Evolutionary conservation across 495 filamentous ascomycete species (phyloP).

Genomic region (Poronia punctata): DNA sequence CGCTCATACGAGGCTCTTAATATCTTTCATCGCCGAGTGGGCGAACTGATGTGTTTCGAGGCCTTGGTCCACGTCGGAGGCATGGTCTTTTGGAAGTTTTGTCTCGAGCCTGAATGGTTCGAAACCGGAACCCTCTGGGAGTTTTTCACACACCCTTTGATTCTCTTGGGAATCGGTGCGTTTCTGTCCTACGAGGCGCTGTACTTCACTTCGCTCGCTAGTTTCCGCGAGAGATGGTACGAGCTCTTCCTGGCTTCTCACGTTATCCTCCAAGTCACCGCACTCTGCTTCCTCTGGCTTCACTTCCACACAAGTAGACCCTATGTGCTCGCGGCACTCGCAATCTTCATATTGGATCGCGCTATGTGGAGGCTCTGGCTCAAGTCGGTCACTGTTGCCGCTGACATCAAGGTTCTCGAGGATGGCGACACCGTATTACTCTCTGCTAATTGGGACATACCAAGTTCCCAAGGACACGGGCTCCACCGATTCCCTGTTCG

Average conservation of each 20-base stretch:
- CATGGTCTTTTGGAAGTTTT: constrained; percentile 45
- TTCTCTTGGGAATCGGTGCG: constrained; percentile 40
- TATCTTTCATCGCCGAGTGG: constrained; percentile 51
- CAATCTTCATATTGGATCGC: constrained; percentile 52
- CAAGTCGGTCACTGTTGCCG: constrained; percentile 35
- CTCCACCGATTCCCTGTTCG: constrained; percentile 13
- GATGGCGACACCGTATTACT: constrained; percentile 46
- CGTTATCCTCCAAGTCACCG: constrained; percentile 44
- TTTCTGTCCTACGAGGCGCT: constrained; percentile 45
- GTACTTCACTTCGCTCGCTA: constrained; percentile 44
- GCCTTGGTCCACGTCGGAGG: constrained; percentile 38
- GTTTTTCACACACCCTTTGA: constrained; percentile 30
- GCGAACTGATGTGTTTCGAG: constrained; percentile 40
- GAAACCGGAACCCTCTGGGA: constrained; percentile 23
- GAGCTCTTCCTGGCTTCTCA: constrained; percentile 54
- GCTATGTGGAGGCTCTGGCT: constrained; percentile 46
- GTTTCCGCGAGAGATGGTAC: constrained; percentile 41
- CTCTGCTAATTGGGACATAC: constrained; percentile 34
- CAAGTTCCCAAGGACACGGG: background rate
- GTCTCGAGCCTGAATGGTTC: constrained; percentile 33
- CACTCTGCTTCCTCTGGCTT: constrained; percentile 47
- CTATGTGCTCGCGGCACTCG: constrained; percentile 21
- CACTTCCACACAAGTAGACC: constrained; percentile 36
- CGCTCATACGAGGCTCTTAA: constrained; percentile 59
- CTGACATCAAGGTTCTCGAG: constrained; percentile 40